Percentiles rank a stretch among this genome's conserved stretches.
These are phyloP conservation scores for Polyrhizophydium stewartii DNA, from an alignment of 371 early-diverging fungal genomes.

Conservation along the genomic window DNA sequence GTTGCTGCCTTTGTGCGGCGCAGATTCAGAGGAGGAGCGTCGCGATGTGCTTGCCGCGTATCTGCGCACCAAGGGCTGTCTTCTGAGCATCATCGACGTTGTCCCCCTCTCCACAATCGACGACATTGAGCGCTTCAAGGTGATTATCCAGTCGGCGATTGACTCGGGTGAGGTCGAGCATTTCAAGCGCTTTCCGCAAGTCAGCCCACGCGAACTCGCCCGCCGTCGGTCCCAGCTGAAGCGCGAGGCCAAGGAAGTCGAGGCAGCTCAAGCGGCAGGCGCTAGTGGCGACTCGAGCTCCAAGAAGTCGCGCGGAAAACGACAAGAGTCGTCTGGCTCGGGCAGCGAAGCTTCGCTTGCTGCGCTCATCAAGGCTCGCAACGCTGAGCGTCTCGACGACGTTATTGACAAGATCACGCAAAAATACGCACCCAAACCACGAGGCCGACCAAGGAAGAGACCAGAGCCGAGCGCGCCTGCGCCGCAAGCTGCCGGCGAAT, in stretches of 20 bases:
- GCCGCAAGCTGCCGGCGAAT: no score
- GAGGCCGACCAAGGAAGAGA: no score
- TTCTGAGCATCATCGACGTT: conserved; percentile 64
- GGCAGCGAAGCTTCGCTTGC: neutral
- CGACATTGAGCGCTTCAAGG: conserved; percentile 66
- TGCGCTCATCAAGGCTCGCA: neutral
- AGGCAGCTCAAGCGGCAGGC: conserved; percentile 5
- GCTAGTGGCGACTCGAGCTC: neutral
- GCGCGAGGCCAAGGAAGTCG: conserved; percentile 23
- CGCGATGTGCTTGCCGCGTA: conserved; percentile 72
- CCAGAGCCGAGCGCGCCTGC: no score
- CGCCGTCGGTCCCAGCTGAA: conserved; percentile 38
- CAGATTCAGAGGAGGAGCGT: conserved; percentile 80
- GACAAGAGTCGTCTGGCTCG: no score
- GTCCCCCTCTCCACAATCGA: conserved; percentile 59
- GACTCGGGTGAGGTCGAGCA: conserved; percentile 45
- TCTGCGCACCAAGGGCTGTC: conserved; percentile 60
- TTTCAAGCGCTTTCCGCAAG: conserved; percentile 49
- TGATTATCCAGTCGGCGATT: conserved; percentile 63
- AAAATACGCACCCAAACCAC: neutral
- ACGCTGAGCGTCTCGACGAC: neutral
- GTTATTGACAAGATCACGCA: neutral
- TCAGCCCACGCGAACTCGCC: conserved; percentile 44
- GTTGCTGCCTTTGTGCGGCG: no score
- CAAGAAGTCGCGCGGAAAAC: neutral